These are phyloP conservation scores for Colletotrichum brevisporum DNA, from an alignment of 2,329 filamentous ascomycete genomes.

Conservation along the genomic window DNA sequence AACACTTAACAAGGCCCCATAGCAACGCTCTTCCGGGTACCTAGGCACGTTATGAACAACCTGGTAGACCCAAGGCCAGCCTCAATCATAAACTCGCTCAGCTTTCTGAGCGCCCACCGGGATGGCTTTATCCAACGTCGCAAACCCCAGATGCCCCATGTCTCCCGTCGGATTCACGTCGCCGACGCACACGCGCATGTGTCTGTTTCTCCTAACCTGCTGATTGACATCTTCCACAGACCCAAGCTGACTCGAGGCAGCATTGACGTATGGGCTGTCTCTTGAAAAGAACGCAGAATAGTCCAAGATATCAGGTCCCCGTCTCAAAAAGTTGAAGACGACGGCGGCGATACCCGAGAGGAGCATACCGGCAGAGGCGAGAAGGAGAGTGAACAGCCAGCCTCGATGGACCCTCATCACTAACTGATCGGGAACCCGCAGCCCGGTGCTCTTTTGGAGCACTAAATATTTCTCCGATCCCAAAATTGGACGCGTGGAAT, in stretches of 20 bases:
- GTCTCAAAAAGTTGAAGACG: conserved; percentile 46
- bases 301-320: conserved; percentile 46
- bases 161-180: not conserved
- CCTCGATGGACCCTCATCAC: not conserved
- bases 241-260: not conserved
- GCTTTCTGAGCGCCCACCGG: not conserved
- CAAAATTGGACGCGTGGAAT: no score
- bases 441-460: not conserved
- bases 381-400: conserved; percentile 7
- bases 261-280: not conserved
- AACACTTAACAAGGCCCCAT: no score
- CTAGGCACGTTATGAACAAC: no score
- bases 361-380: not conserved
- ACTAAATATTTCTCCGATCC: not conserved
- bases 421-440: not conserved
- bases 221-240: not conserved
- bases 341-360: not conserved
- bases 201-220: not conserved
- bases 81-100: no score
- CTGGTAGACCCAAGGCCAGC: no score
- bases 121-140: not conserved
- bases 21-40: no score
- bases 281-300: conserved; percentile 30
- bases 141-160: not conserved
- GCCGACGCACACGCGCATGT: not conserved